Evolutionary conservation across 495 filamentous ascomycete genomes (phyloP), one percentile per base, ranked within the genome.

Genomic region (Penicillium steckii): DNA sequence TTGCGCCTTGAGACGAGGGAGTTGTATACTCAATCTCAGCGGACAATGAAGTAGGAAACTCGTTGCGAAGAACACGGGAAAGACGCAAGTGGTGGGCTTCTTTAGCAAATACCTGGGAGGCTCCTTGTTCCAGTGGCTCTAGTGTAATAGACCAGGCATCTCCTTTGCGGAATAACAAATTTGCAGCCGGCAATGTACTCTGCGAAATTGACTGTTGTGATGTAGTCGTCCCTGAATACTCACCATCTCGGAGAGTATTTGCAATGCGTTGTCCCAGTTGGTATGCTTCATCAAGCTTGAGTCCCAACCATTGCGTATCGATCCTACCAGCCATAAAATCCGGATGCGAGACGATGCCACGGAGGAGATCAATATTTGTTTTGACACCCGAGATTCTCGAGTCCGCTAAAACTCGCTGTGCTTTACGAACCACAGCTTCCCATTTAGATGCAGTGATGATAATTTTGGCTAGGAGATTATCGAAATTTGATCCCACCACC

Each of bases 391-490:
- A 60, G 12, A 85, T 71, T 18, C 57, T 59, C 2, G 78, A 78
- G 50, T 86, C 83, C 8, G 72, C 67, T 3, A 86, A 61, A 6
- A 80, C 79, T 23, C 82, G 66, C 29, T 70, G 72, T 3, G 80
- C 78, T 57, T 82, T 85, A 5, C 60, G 45, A 3, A 85, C 70
- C 1, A 69, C 68, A 26, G 73, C 75, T 17, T 76, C 59, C 78
- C 80, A 84, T 9, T 50, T 71, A 6, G 69, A 65, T 15, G 72
- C 80, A 4, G 80, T 82, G 44, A 86, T 69, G 38, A 86, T 81
- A n/a, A 85, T 67, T 53, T 86, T 86, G 9, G 81, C 82, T 0
- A 86, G 56, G 0, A 86, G 65, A 38, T 77, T 81, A 57, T 86
- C 83, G 50, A 82, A 86, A 24, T 84, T 75, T 0, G 80, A 65